Percentiles rank a stretch among this genome's conserved stretches.
These are phyloP conservation scores for Penicillium sp. DNA, from an alignment of 2,329 filamentous ascomycete genomes.

Conservation along the genomic window DNA sequence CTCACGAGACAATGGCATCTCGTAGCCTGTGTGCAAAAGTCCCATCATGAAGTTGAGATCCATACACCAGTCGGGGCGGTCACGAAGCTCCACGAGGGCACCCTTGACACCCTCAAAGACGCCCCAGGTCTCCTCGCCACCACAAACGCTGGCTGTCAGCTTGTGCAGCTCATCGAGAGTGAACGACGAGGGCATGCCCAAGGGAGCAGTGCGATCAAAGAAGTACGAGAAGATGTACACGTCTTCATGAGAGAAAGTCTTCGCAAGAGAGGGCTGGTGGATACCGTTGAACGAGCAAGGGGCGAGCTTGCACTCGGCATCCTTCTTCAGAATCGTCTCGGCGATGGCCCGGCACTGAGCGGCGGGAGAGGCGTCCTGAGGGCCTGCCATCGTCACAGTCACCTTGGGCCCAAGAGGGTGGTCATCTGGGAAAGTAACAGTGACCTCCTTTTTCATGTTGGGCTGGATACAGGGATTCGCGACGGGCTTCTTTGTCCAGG, in stretches of 20 bases:
- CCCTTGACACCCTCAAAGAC: slow-evolving; percentile 70
- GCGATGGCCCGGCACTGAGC: slow-evolving; percentile 85
- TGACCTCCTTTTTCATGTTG: slow-evolving; percentile 67
- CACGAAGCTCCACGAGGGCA: slow-evolving; percentile 72
- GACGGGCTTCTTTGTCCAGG: slow-evolving; percentile 67
- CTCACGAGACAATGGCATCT: slow-evolving; percentile 94
- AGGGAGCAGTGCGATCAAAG: slow-evolving; percentile 84
- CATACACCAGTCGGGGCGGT: slow-evolving; percentile 82
- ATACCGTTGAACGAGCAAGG: slow-evolving; percentile 99
- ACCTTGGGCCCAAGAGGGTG: slow-evolving; percentile 61
- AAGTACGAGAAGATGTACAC: slow-evolving; percentile 98
- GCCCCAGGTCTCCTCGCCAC: slow-evolving; percentile 70
- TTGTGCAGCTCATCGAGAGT: slow-evolving; percentile 85
- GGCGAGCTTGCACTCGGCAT: slow-evolving; percentile 68
- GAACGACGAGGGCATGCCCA: slow-evolving; percentile 98
- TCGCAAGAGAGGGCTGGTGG: slow-evolving; percentile 83
- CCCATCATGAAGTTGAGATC: slow-evolving; percentile 96
- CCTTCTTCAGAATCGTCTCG: slow-evolving; percentile 87
- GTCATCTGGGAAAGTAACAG: slow-evolving; percentile 61
- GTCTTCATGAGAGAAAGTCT: slow-evolving; percentile 87
- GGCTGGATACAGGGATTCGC: slow-evolving; percentile 81
- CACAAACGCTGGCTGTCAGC: slow-evolving; percentile 76
- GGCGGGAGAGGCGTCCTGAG: slow-evolving; percentile 59
- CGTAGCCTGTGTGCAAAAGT: slow-evolving; percentile 88
- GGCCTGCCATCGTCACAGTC: slow-evolving; percentile 82